These are phyloP conservation scores for Carex kokanica DNA, from an alignment of 176 grass and related monocot genomes.

Conservation along the genomic window DNA sequence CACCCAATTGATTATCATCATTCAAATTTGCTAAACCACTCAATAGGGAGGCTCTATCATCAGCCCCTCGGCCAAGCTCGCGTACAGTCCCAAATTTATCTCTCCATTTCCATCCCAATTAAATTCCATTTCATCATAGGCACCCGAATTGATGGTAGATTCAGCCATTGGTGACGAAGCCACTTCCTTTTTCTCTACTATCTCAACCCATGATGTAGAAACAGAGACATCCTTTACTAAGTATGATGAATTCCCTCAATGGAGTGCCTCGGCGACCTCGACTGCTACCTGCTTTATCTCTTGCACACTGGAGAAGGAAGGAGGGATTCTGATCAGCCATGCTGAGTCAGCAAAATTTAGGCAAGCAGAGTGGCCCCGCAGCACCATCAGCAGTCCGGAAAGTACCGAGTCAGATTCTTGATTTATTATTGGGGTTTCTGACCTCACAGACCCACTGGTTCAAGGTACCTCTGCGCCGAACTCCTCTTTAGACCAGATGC, in stretches of 20 bases:
- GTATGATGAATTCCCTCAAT: background rate
- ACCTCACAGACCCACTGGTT: constrained; percentile 74
- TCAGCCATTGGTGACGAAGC: no score
- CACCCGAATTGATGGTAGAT: background rate
- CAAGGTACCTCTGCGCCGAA: constrained; percentile 41
- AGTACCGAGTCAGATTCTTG: constrained; percentile 71
- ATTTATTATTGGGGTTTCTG: constrained; percentile 48
- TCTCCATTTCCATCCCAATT: constrained; percentile 16
- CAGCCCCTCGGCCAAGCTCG: constrained; percentile 46
- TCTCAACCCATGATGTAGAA: background rate
- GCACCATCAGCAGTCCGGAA: constrained; percentile 53
- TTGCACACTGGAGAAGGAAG: constrained; percentile 20
- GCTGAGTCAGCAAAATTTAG: constrained; percentile 74
- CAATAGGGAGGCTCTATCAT: constrained; percentile 36
- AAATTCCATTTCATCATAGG: constrained; percentile 26
- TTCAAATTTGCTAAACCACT: background rate
- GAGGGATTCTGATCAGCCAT: constrained; percentile 38
- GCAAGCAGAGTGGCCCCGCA: constrained; percentile 20
- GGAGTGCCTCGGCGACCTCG: constrained; percentile 40
- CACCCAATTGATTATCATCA: background rate
- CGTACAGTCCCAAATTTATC: constrained; percentile 28
- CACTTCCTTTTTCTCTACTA: background rate
- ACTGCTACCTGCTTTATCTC: constrained; percentile 33
- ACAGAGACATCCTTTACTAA: background rate
- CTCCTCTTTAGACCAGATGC: constrained; percentile 72